phyloP scores from a whole-genome alignment of 345 rosid species.

The Eucalyptus dawsonii region DNA sequence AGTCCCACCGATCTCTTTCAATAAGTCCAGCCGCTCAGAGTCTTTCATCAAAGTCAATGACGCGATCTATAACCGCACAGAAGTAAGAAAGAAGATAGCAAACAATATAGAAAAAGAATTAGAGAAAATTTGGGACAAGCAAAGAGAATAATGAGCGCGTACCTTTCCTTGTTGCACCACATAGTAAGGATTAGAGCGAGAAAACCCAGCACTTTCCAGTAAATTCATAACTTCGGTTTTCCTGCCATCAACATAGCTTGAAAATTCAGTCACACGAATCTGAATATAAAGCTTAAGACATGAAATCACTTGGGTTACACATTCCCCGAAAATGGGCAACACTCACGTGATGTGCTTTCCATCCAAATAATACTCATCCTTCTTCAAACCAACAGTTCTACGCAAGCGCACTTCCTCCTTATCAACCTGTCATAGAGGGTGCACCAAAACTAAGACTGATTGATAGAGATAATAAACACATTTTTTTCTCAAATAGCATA shows the following conservation, averaged over 20 bases:
- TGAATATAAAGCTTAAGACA: background rate
- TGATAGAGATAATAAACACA: background rate
- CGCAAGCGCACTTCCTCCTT: conserved; percentile 92
- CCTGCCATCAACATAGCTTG: conserved; percentile 24
- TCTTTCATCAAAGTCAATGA: conserved; percentile 96
- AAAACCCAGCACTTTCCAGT: conserved; percentile 97
- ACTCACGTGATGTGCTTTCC: conserved; percentile 89
- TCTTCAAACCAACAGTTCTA: conserved; percentile 75
- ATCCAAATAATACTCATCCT: conserved; percentile 92
- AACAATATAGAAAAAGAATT: background rate
- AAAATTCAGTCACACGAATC: background rate
- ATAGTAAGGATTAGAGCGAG: conserved; percentile 96
- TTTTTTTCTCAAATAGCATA: background rate
- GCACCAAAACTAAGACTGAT: conserved; percentile 3
- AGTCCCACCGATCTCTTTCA: conserved; percentile 97
- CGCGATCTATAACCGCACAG: conserved; percentile 46
- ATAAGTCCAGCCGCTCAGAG: conserved; percentile 84
- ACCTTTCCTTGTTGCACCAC: conserved; percentile 98
- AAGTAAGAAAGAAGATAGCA: background rate
- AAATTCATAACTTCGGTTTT: conserved; percentile 95
- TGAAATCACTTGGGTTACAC: background rate
- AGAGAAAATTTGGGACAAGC: background rate
- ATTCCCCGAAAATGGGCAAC: background rate
- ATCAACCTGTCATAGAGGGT: conserved; percentile 52
- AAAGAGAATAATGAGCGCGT: background rate